Evolutionary conservation across 352 stramenopile species (phyloP), one percentile per base, ranked within the genome.

Genomic region (Phytophthora macrochlamydospora): DNA sequence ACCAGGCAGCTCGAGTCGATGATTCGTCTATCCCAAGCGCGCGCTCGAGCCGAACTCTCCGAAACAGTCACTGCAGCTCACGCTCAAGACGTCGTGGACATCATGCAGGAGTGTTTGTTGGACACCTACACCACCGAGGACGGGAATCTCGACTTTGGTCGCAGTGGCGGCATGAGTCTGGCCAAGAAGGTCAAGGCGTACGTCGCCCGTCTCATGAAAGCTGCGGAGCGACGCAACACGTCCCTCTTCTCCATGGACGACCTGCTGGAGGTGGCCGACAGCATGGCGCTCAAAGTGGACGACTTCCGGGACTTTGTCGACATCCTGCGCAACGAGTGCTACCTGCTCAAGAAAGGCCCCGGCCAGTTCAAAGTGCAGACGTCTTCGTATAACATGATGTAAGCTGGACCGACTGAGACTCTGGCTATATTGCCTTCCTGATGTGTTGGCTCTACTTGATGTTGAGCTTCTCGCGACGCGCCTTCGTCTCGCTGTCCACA

Each of bases 1-100:
- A 99, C 95, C 42, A 87, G 97, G 24, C 97, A 99, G 73, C 84
- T 99, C 32, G 97, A 99, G 80, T 97, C 81, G 18, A 60, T 98
- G 30, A 93, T 98, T 42, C 85, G 93, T 0, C 75, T 98, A 3
- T 87, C 92, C 3, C 92, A 96, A 72, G 97, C 97, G 18, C 80
- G 97, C 6, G 97, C 97, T 0, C 98, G 98, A 65, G 85, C 97
- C 9, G 98, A 99, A 55, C 79, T 99, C 5, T 76, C 96, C 7
- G 92, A 98, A 24, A 83, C 93, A 37, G 97, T 99, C 35, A 93
- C 96, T 3, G 85, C 86, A 33, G 73, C 97, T 67, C 96, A 99
- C 69, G 97, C 97, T 2, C 77, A 98, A 72, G 97, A 99, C 78
- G 97, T 99, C 14, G 92, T 99, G 7, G 92, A 98, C 50, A 85